phyloP scores from a whole-genome alignment of 1,139 yeast genomes.

The Yamadazyma blattariae region DNA sequence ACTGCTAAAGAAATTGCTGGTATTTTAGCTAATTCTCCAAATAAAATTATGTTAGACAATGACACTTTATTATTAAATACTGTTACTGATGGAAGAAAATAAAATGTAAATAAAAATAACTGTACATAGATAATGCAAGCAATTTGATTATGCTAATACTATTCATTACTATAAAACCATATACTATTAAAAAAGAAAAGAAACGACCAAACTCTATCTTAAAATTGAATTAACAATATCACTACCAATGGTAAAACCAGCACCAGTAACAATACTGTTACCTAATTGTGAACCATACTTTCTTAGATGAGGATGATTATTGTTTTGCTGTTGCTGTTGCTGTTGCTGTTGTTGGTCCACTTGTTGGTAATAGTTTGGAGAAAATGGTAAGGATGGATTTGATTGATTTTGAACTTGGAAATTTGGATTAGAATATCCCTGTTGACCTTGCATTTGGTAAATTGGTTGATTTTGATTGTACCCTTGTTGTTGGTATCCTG shows the following conservation, averaged over 20 bases:
- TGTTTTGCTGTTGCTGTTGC: constrained; percentile 21
- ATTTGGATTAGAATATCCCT: constrained; percentile 1
- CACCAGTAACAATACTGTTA: constrained; percentile 92
- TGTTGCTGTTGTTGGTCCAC: constrained; percentile 13
- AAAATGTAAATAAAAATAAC: constrained; percentile 3
- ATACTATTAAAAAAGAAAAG: no score
- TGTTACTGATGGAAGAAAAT: constrained; percentile 60
- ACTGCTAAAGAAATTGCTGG: constrained; percentile 95
- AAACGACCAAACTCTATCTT: no score
- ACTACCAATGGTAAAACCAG: constrained; percentile 94
- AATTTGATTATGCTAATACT: no score
- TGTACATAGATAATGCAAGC: constrained; percentile 5
- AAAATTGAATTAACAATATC: constrained; percentile 84
- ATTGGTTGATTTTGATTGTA: constrained; percentile 1
- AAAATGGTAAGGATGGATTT: constrained; percentile 7
- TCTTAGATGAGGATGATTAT: constrained; percentile 41
- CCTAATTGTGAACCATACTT: constrained; percentile 84
- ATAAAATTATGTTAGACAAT: constrained; percentile 86
- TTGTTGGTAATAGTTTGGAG: constrained; percentile 5
- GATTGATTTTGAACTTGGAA: neutral
- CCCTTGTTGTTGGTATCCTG: constrained; percentile 5
- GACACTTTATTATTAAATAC: constrained; percentile 91
- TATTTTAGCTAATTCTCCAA: constrained; percentile 82
- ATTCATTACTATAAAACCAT: neutral
- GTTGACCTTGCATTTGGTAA: neutral